Evolutionary conservation across 2,329 filamentous ascomycete species (phyloP).

Genomic region (Fulvia fulva): DNA sequence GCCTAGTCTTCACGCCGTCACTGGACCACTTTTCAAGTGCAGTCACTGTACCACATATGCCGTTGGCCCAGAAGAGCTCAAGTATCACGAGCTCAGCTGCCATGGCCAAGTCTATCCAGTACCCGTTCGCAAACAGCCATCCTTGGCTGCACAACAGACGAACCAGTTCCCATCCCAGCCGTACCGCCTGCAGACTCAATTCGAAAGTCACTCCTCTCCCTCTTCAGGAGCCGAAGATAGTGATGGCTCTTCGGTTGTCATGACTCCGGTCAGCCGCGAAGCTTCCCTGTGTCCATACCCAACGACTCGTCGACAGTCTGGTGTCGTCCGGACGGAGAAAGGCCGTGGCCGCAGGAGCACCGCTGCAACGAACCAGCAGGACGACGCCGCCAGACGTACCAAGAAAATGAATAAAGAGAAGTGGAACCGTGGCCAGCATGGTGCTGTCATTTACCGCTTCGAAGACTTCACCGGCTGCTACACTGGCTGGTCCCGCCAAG

Average conservation of each 20-base stretch:
- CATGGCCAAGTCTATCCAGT: background rate
- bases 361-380: background rate
- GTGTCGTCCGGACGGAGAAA: constrained; percentile 3
- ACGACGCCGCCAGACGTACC: background rate
- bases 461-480: constrained; percentile 14
- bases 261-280: constrained; percentile 15
- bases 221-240: constrained; percentile 10
- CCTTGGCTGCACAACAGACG: background rate
- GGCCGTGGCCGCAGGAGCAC: background rate
- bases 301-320: constrained; percentile 2
- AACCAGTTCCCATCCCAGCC: constrained; percentile 1
- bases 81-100: constrained; percentile 1
- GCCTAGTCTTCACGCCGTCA: background rate
- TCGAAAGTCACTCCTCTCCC: background rate
- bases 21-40: background rate
- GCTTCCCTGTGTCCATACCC: constrained; percentile 2
- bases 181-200: constrained; percentile 4
- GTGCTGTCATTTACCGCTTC: constrained; percentile 7
- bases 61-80: background rate
- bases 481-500: constrained; percentile 9
- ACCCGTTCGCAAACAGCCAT: background rate
- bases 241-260: constrained; percentile 9
- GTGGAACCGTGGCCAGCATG: constrained; percentile 13
- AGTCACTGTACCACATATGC: background rate
- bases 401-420: constrained; percentile 23